Conservation (phyloP, 2,329 filamentous ascomycete genomes). For the Diaporthe sp. region DNA sequence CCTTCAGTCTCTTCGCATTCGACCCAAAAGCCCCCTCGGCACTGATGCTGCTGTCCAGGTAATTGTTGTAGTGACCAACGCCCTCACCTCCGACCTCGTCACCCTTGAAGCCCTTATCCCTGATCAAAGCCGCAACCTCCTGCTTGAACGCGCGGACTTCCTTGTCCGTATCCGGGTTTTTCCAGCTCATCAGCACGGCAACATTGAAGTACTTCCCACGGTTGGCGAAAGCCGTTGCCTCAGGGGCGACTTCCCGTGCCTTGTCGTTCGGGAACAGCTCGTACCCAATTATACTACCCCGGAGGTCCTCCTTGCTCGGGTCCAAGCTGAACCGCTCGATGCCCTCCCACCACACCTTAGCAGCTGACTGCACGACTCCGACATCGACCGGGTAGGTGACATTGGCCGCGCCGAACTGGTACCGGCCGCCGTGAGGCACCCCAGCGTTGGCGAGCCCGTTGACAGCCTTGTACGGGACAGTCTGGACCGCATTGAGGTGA, state of each 20-base stretch:
- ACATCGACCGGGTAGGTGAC: conserved; percentile 57
- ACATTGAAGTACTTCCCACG: conserved; percentile 61
- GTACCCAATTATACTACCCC: conserved; percentile 52
- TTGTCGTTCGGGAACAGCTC: conserved; percentile 59
- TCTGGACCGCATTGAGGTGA: conserved; percentile 52
- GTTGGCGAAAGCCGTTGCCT: conserved; percentile 60
- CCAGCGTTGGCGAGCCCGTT: conserved; percentile 56
- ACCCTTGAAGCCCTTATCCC: conserved; percentile 45
- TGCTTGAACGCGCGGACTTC: conserved; percentile 56
- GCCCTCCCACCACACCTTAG: conserved; percentile 49
- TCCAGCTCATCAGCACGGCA: conserved; percentile 57
- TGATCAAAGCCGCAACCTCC: conserved; percentile 48
- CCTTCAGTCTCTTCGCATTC: conserved; percentile 48
- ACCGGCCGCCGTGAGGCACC: conserved; percentile 54
- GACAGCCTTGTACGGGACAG: conserved; percentile 57
- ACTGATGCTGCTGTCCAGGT: conserved; percentile 46
- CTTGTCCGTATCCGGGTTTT: conserved; percentile 53
- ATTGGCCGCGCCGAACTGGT: conserved; percentile 58
- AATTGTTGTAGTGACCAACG: conserved; percentile 50
- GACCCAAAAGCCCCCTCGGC: conserved; percentile 50
- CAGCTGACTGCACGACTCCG: conserved; percentile 50
- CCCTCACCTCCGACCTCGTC: conserved; percentile 44
- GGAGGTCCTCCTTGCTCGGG: conserved; percentile 55
- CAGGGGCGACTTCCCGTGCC: conserved; percentile 52
- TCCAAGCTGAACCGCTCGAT: conserved; percentile 41